Conservation (phyloP, 805 yeast species). For the Sugiyamaella floridensis region DNA sequence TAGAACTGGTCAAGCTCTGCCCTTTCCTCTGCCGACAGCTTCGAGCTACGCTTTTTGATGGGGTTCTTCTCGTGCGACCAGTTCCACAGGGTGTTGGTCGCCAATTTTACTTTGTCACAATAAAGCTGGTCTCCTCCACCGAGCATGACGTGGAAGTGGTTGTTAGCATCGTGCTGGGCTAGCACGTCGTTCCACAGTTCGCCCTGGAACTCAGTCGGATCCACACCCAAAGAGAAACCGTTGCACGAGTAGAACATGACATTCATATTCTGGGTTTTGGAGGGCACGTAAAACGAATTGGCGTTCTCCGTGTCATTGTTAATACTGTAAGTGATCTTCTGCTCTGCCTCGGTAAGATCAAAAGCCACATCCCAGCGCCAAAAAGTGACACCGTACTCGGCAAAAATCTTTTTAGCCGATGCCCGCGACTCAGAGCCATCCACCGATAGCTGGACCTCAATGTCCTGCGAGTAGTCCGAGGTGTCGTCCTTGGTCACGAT, state of each 20-base stretch:
- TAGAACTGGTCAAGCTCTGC: constrained; percentile 60
- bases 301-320: constrained; percentile 39
- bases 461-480: constrained; percentile 24
- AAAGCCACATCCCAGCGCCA: constrained; percentile 60
- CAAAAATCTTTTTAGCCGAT: constrained; percentile 37
- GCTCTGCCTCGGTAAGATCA: constrained; percentile 44
- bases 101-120: constrained; percentile 68
- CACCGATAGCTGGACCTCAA: constrained; percentile 23
- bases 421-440: background rate
- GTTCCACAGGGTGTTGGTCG: constrained; percentile 39
- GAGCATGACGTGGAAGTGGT: constrained; percentile 82
- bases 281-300: constrained; percentile 66
- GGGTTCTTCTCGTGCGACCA: constrained; percentile 58
- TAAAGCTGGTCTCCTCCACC: constrained; percentile 98
- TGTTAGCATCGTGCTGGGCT: constrained; percentile 46
- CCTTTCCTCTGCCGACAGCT: constrained; percentile 42
- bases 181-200: constrained; percentile 84
- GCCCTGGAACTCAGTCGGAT: constrained; percentile 59
- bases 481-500: constrained; percentile 48
- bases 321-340: constrained; percentile 55
- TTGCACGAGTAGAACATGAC: constrained; percentile 81
- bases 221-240: constrained; percentile 75
- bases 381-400: constrained; percentile 46
- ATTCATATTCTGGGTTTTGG: constrained; percentile 62
- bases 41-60: constrained; percentile 38